Evolutionary conservation across 1,139 yeast species (phyloP).

Genomic region (Blastobotrys proliferans): DNA sequence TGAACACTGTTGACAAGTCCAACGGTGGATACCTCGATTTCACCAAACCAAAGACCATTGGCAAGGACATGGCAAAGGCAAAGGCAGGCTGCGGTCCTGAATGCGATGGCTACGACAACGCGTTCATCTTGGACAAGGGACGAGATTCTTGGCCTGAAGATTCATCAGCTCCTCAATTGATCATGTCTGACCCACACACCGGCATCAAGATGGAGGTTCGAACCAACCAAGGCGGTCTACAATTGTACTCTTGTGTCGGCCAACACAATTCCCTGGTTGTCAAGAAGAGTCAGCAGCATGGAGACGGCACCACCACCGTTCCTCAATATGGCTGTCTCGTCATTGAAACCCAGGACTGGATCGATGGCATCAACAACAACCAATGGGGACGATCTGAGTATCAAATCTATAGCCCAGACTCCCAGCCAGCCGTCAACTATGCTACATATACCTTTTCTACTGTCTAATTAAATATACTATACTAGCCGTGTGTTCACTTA

Average conservation of each 20-base stretch:
- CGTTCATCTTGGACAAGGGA: constrained; percentile 15
- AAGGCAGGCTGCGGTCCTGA: constrained; percentile 13
- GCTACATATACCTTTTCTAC: constrained; percentile 15
- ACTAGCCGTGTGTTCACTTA: too few species aligned
- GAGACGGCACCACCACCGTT: constrained; percentile 6
- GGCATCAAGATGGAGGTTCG: constrained; percentile 16
- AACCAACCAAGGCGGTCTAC: constrained; percentile 16
- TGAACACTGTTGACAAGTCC: constrained; percentile 11
- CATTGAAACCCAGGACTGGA: constrained; percentile 17
- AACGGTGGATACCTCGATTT: constrained; percentile 9
- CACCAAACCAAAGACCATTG: constrained; percentile 14
- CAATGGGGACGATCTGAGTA: constrained; percentile 14
- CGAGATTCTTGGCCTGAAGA: constrained; percentile 1
- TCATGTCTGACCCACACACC: constrained; percentile 10
- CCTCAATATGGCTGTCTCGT: constrained; percentile 16
- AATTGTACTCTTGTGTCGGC: constrained; percentile 14
- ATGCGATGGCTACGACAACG: constrained; percentile 17
- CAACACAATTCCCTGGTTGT: constrained; percentile 11
- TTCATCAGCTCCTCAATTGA: constrained; percentile 1
- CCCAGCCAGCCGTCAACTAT: constrained; percentile 14
- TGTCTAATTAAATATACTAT: constrained; percentile 6
- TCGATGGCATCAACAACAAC: constrained; percentile 16
- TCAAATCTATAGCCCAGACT: constrained; percentile 13
- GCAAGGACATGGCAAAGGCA: constrained; percentile 13
- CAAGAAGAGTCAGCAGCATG: constrained; percentile 16